Conservation (phyloP, 805 yeast genomes). For the Ogataea methylovora region DNA sequence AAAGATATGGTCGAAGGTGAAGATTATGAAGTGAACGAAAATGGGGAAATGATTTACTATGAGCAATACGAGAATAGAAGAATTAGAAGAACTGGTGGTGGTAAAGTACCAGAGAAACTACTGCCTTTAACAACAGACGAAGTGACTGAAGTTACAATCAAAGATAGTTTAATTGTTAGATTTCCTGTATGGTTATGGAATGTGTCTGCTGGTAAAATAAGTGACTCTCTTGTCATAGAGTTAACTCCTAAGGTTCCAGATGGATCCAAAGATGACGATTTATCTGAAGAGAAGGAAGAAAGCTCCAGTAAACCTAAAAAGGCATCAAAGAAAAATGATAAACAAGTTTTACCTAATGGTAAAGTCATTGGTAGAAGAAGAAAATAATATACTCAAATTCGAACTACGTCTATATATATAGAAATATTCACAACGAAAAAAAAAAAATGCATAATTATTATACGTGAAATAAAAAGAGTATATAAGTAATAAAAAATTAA, state of each 20-base stretch:
- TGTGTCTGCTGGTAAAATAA: constrained; percentile 26
- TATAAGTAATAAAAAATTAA: not conserved
- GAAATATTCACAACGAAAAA: no score
- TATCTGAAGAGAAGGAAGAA: not conserved
- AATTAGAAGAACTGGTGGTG: not conserved
- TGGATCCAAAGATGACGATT: not conserved
- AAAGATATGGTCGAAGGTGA: constrained; percentile 20
- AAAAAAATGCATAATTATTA: no score
- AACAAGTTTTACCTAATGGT: constrained; percentile 48
- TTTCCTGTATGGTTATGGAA: constrained; percentile 40
- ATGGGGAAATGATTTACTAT: constrained; percentile 10
- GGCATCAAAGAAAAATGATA: not conserved
- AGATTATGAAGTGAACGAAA: constrained; percentile 14
- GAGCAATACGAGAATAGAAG: constrained; percentile 9
- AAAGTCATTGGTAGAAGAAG: constrained; percentile 34
- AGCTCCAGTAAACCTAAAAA: not conserved
- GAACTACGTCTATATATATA: no score
- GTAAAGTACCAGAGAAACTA: constrained; percentile 24
- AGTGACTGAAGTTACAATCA: constrained; percentile 39
- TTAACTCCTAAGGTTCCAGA: not conserved
- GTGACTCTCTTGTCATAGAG: not conserved
- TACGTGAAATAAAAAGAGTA: no score
- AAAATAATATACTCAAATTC: not conserved
- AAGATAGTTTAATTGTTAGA: constrained; percentile 39
- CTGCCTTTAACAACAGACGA: constrained; percentile 39